Percentiles rank a stretch among this genome's conserved stretches.
Evolutionary conservation across 768 basidiomycete genomes (phyloP).

Genomic region (Heimioporus sp.): DNA sequence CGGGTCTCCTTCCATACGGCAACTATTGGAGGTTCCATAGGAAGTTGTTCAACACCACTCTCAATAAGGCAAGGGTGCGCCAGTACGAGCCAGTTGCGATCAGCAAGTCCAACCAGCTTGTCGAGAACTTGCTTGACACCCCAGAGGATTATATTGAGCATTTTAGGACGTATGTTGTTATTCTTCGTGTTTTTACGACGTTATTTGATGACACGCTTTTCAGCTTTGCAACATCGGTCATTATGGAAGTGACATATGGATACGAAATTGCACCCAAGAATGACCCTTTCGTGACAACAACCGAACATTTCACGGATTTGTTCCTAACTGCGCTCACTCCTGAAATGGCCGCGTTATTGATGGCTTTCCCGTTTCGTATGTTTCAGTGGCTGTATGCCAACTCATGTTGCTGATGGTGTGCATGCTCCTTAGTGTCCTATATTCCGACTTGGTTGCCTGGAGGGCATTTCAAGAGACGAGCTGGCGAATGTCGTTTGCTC

Average conservation of each 20-base stretch:
- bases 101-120: conserved; percentile 19
- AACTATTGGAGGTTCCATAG: conserved; percentile 30
- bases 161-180: conserved; percentile 22
- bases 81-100: conserved; percentile 17
- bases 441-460: conserved; percentile 37
- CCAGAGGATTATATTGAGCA: conserved; percentile 20
- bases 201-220: neutral
- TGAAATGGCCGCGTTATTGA: conserved; percentile 20
- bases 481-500: conserved; percentile 16
- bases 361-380: conserved; percentile 28
- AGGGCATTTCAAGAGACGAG: conserved; percentile 21
- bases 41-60: conserved; percentile 17
- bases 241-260: conserved; percentile 26
- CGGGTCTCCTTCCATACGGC: conserved; percentile 30
- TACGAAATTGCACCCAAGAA: conserved; percentile 22
- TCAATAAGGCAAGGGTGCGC: conserved; percentile 15
- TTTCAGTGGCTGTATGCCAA: neutral
- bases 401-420: neutral
- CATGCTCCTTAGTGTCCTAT: conserved; percentile 15
- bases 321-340: conserved; percentile 13
- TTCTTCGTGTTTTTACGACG: neutral
- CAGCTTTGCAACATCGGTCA: conserved; percentile 21
- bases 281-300: conserved; percentile 26
- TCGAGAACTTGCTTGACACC: conserved; percentile 17
- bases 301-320: conserved; percentile 10